Conservation (phyloP, 2,329 filamentous ascomycete genomes). For the Talaromyces rugulosus region DNA sequence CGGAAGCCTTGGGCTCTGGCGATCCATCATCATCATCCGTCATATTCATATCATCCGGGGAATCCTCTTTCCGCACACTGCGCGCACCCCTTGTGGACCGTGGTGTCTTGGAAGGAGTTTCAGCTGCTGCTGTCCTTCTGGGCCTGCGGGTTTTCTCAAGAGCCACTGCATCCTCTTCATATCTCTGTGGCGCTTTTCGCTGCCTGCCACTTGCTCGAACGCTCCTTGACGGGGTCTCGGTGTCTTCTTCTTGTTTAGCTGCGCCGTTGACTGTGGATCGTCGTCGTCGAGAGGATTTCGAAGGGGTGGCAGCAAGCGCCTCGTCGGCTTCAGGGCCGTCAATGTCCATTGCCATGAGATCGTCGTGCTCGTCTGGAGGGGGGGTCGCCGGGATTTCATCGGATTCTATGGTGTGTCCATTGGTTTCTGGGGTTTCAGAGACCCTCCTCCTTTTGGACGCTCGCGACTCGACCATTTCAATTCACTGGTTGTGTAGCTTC, state of each 20-base stretch:
- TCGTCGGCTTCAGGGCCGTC: conserved; percentile 14
- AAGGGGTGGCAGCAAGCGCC: conserved; percentile 12
- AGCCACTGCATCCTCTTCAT: conserved; percentile 21
- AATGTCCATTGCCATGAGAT: conserved; percentile 12
- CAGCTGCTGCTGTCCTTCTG: conserved; percentile 1
- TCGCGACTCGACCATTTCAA: conserved; percentile 29
- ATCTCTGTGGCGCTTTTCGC: conserved; percentile 30
- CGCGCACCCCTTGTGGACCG: conserved; percentile 21
- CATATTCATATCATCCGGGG: not conserved
- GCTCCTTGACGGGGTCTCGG: conserved; percentile 19
- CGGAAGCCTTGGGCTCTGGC: conserved; percentile 16
- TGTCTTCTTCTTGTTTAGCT: conserved; percentile 13
- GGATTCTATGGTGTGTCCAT: conserved; percentile 13
- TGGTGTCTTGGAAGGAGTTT: conserved; percentile 18
- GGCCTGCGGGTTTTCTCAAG: conserved; percentile 17
- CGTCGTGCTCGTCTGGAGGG: conserved; percentile 1
- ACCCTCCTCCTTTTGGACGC: conserved; percentile 34
- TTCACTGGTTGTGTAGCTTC: not conserved
- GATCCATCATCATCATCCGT: conserved; percentile 16
- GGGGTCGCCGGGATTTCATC: conserved; percentile 13
- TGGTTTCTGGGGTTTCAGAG: conserved; percentile 21
- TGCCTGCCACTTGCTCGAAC: conserved; percentile 31
- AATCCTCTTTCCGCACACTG: conserved; percentile 16
- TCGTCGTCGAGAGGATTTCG: conserved; percentile 22
- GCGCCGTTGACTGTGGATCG: conserved; percentile 16